Conservation (phyloP, 2,329 filamentous ascomycete species). For the Sporothrix pallida region DNA sequence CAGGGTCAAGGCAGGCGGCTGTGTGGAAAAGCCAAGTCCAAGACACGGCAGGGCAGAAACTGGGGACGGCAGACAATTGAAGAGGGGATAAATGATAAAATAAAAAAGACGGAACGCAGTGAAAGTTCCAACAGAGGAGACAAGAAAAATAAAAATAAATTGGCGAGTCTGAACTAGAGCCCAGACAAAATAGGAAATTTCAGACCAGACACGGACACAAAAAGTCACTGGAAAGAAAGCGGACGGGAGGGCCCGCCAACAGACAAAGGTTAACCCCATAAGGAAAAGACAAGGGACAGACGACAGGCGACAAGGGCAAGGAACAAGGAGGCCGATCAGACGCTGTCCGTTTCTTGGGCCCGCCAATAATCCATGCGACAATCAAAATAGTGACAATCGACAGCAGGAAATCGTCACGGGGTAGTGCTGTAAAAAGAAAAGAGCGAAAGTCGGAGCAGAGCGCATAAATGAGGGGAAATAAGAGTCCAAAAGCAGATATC, state of each 20-base stretch:
- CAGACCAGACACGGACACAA: neutral
- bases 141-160: too few species aligned
- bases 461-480: neutral
- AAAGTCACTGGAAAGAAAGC: neutral
- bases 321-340: constrained; percentile 1
- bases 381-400: too few species aligned
- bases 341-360: neutral
- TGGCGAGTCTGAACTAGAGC: too few species aligned
- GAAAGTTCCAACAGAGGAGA: too few species aligned
- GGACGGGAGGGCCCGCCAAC: neutral
- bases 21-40: too few species aligned
- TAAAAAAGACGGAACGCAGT: too few species aligned
- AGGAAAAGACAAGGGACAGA: neutral
- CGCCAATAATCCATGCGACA: neutral
- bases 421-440: neutral
- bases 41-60: too few species aligned
- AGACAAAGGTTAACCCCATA: neutral
- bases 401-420: neutral
- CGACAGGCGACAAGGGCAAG: neutral
- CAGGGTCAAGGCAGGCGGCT: too few species aligned
- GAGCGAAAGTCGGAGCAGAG: neutral
- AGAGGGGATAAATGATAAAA: too few species aligned
- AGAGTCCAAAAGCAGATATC: too few species aligned
- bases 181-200: too few species aligned
- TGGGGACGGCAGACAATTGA: too few species aligned